Evolutionary conservation across 805 yeast species (phyloP).

Genomic region (Lipomyces spencermartinsiae): DNA sequence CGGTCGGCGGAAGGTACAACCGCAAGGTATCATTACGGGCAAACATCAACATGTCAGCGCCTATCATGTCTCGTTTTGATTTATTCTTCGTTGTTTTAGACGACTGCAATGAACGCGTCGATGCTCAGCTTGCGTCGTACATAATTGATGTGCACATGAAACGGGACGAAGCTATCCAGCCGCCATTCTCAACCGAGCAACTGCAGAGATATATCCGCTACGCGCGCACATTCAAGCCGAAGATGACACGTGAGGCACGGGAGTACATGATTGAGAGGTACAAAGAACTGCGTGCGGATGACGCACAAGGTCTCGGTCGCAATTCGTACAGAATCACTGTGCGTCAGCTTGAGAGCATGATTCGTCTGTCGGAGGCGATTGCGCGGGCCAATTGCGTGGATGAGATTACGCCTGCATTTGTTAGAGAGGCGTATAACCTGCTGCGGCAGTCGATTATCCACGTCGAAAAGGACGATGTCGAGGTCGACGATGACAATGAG

Average conservation of each 20-base stretch:
- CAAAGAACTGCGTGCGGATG: conserved; percentile 85
- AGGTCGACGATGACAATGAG: conserved; percentile 70
- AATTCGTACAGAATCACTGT: conserved; percentile 94
- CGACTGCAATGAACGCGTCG: conserved; percentile 90
- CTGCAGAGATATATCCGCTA: conserved; percentile 85
- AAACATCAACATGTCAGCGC: conserved; percentile 94
- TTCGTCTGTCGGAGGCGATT: conserved; percentile 92
- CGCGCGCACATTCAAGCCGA: conserved; percentile 92
- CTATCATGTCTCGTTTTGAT: conserved; percentile 98
- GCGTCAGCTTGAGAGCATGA: conserved; percentile 94
- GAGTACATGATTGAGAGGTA: conserved; percentile 76
- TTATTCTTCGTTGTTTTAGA: conserved; percentile 92
- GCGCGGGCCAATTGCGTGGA: conserved; percentile 96
- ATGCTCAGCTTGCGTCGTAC: conserved; percentile 87
- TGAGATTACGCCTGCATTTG: conserved; percentile 80
- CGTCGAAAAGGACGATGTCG: conserved; percentile 92
- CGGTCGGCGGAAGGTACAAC: conserved; percentile 95
- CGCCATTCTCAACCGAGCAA: conserved; percentile 90
- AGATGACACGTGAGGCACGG: conserved; percentile 80
- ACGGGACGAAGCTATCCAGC: conserved; percentile 85
- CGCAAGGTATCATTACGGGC: conserved; percentile 82
- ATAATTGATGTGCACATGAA: conserved; percentile 92
- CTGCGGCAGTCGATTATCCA: conserved; percentile 89
- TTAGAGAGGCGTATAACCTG: conserved; percentile 90
- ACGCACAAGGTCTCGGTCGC: conserved; percentile 82